These are phyloP conservation scores for Dothistroma pini DNA, from an alignment of 2,329 filamentous ascomycete genomes.

Conservation along the genomic window DNA sequence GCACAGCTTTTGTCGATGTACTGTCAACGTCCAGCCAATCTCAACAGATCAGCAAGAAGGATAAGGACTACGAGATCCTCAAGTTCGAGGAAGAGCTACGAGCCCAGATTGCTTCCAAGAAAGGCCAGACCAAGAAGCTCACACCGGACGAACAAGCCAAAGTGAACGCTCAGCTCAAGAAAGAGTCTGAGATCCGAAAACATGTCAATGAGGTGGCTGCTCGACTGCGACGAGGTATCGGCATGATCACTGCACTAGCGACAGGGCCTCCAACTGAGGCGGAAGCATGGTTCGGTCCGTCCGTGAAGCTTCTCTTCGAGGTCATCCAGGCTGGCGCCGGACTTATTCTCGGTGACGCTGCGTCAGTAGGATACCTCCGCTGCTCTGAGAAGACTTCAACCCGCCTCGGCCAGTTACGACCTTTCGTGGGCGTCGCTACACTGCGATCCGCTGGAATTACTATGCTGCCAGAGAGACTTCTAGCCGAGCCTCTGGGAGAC, in stretches of 20 bases:
- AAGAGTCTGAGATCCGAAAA: conserved; percentile 74
- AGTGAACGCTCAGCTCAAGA: conserved; percentile 83
- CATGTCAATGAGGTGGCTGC: conserved; percentile 67
- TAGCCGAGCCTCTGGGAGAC: conserved; percentile 73
- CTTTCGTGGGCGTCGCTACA: conserved; percentile 84
- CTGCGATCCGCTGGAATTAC: conserved; percentile 73
- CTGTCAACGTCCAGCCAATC: conserved; percentile 75
- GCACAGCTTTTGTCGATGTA: conserved; percentile 84
- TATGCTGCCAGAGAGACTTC: conserved; percentile 66
- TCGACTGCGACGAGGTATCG: conserved; percentile 75
- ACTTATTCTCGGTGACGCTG: conserved; percentile 73
- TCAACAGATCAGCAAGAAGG: conserved; percentile 74
- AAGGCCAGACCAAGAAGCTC: conserved; percentile 85
- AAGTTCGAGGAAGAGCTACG: conserved; percentile 97
- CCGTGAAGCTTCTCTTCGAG: conserved; percentile 68
- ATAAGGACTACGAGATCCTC: conserved; percentile 89
- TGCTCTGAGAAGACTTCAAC: conserved; percentile 71
- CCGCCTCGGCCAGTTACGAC: conserved; percentile 70
- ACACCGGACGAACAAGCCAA: conserved; percentile 85
- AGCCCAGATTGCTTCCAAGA: conserved; percentile 85
- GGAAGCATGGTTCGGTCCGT: conserved; percentile 80
- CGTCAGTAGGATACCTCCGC: conserved; percentile 72
- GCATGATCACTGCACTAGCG: conserved; percentile 77
- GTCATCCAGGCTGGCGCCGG: conserved; percentile 77
- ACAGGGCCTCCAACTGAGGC: conserved; percentile 86